Conservation (phyloP, 2,329 filamentous ascomycete species). For the Alternaria sp. region DNA sequence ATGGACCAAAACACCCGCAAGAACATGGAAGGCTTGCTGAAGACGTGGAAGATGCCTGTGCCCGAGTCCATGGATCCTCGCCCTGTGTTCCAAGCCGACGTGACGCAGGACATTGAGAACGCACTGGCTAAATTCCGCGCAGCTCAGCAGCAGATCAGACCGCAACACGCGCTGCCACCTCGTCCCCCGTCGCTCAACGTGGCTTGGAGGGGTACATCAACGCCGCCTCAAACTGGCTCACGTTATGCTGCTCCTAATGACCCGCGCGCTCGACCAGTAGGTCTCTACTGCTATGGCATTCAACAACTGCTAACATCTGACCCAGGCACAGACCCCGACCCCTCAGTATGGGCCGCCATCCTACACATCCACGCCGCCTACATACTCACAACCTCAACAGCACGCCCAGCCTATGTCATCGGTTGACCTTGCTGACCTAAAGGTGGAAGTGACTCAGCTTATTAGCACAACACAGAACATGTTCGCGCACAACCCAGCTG, state of each 20-base stretch:
- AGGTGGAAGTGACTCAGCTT: constrained; percentile 81
- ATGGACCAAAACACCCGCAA: constrained; percentile 83
- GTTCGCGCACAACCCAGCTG: constrained; percentile 77
- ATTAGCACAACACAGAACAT: constrained; percentile 76
- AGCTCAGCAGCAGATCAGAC: constrained; percentile 63
- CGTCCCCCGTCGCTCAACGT: constrained; percentile 56
- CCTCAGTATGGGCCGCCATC: constrained; percentile 40
- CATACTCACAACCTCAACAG: constrained; percentile 47
- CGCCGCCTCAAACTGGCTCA: constrained; percentile 66
- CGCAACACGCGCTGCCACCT: constrained; percentile 54
- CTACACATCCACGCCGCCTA: constrained; percentile 35
- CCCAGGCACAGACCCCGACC: constrained; percentile 33
- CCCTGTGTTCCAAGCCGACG: constrained; percentile 87
- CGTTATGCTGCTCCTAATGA: constrained; percentile 47
- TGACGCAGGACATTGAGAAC: constrained; percentile 91
- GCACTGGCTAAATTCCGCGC: constrained; percentile 84
- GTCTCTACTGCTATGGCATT: constrained; percentile 2
- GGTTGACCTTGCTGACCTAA: constrained; percentile 68
- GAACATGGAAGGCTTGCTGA: constrained; percentile 96
- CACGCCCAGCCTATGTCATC: constrained; percentile 40
- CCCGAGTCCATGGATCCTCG: constrained; percentile 91
- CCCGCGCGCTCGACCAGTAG: constrained; percentile 51
- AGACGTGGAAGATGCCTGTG: constrained; percentile 97
- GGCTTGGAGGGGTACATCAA: constrained; percentile 76
- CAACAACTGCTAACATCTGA: constrained; percentile 14